Evolutionary conservation across 2,329 filamentous ascomycete species (phyloP).

Genomic region (Elsinoe australis): DNA sequence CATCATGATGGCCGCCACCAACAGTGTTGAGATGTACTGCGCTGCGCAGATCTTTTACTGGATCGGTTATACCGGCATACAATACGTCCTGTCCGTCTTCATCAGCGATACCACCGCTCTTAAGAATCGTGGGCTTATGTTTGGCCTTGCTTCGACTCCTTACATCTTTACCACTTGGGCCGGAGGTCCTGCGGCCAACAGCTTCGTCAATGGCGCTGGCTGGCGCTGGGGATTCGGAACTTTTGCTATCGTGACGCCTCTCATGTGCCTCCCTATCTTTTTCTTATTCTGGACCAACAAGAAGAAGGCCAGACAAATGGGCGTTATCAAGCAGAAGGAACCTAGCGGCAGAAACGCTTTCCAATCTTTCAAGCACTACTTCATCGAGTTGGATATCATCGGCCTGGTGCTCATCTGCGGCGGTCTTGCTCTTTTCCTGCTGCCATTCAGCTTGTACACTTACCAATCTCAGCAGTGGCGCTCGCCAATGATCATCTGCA

Average conservation of each 20-base stretch:
- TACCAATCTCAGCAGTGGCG: slow-evolving; percentile 19
- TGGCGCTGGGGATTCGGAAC: slow-evolving; percentile 30
- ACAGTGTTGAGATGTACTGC: slow-evolving; percentile 21
- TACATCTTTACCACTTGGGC: slow-evolving; percentile 31
- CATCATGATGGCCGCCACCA: slow-evolving; percentile 22
- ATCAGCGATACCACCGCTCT: slow-evolving; percentile 23
- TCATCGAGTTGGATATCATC: slow-evolving; percentile 28
- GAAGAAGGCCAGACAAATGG: slow-evolving; percentile 26
- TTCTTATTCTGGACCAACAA: slow-evolving; percentile 26
- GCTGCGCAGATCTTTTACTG: slow-evolving; percentile 23
- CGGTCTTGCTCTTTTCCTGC: slow-evolving; percentile 21
- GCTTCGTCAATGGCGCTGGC: slow-evolving; percentile 17
- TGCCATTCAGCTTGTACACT: slow-evolving; percentile 21
- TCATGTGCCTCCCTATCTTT: slow-evolving; percentile 25
- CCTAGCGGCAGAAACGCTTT: slow-evolving; percentile 22
- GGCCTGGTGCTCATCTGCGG: slow-evolving; percentile 26
- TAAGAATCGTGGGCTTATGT: slow-evolving; percentile 27
- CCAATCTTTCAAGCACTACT: slow-evolving; percentile 26
- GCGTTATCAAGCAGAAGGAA: slow-evolving; percentile 22
- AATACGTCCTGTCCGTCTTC: slow-evolving; percentile 21
- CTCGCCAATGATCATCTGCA: slow-evolving; percentile 25
- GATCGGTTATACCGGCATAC: slow-evolving; percentile 22
- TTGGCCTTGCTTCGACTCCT: slow-evolving; percentile 28
- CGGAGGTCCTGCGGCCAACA: slow-evolving; percentile 18
- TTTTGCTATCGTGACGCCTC: slow-evolving; percentile 28